Percentiles rank a stretch among this genome's conserved stretches.
Evolutionary conservation across 2,329 filamentous ascomycete species (phyloP).

Genomic region (Penicillium hordei): DNA sequence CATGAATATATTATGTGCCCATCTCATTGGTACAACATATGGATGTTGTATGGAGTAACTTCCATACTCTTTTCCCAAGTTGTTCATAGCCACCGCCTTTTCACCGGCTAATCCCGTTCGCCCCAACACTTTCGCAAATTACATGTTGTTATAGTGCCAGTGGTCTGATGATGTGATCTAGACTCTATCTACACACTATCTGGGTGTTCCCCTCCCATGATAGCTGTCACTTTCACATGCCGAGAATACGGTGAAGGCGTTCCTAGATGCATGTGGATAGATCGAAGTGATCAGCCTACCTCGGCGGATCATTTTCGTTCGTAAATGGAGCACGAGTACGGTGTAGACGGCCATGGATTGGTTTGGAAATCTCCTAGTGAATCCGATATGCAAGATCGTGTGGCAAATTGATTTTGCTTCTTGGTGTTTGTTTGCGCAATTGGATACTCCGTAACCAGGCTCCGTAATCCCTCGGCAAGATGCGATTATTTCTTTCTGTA

Average conservation of each 20-base stretch:
- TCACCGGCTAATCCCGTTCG: background rate
- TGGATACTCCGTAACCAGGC: background rate
- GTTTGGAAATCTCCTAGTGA: background rate
- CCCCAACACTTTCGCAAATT: conserved; percentile 3
- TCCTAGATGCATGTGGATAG: conserved; percentile 6
- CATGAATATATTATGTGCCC: background rate
- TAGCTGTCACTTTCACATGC: conserved; percentile 15
- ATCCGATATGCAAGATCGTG: background rate
- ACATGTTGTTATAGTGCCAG: background rate
- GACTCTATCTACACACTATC: background rate
- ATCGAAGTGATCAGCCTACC: conserved; percentile 16
- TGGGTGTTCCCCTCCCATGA: background rate
- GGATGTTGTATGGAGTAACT: background rate
- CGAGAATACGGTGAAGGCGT: conserved; percentile 4
- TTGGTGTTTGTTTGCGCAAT: background rate
- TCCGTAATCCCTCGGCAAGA: background rate
- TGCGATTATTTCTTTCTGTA: background rate
- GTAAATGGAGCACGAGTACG: background rate
- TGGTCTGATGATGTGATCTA: conserved; percentile 2
- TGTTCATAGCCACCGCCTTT: background rate
- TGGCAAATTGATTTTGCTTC: conserved; percentile 12
- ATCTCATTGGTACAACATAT: background rate
- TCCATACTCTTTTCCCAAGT: background rate
- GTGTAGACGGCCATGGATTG: background rate
- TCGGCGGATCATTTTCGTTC: conserved; percentile 27